Evolutionary conservation across 306 rosid genomes (phyloP), one percentile per base, ranked within the genome.

Genomic region (Crotalaria pallida): DNA sequence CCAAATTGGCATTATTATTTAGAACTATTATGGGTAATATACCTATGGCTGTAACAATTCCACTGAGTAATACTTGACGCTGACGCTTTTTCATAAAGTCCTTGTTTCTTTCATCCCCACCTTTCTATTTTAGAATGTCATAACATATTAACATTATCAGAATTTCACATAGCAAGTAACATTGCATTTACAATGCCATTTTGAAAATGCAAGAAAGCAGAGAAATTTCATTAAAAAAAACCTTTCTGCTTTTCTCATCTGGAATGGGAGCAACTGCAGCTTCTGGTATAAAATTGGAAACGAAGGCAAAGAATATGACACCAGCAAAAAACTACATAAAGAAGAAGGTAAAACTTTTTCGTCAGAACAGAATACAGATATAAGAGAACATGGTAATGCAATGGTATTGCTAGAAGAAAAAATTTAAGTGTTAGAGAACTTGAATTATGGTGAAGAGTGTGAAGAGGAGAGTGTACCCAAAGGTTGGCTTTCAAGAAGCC

Each of bases 11-110:
- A 66, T 27, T 31, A 12, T 51, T 17, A 44, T 53, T 52, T 40
- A 2, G 33, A 23, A 17, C 26, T 5, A 57, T 13, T 18, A 22
- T 2, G 16, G 58, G 11, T 10, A 67, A 45, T 49, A 57, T 86
- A 92, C 98, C 98, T 82, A 93, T 83, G 61, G 97, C 99, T 70
- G 97, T 94, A 66, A 87, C 17, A 56, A 94, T 84, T 41, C 97
- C 99, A 79, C 95, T 94, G 73, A 13, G 49, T 31, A 94, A 85
- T 78, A 95, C 96, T 81, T 91, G 97, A 2, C 96, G 93, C 7
- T 93, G 97, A 43, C 69, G 96, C 87, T 82, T 91, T 77, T 88
- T 91, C 90, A 87, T 79, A 4, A 82, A 62, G 83, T 81, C 85
- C 85, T 88, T 95, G 74, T 83, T 88, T 77, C 87, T 87, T 61